Base-by-base conservation (phyloP, 768 basidiomycete species). In the Dentipellis fragilis region DNA sequence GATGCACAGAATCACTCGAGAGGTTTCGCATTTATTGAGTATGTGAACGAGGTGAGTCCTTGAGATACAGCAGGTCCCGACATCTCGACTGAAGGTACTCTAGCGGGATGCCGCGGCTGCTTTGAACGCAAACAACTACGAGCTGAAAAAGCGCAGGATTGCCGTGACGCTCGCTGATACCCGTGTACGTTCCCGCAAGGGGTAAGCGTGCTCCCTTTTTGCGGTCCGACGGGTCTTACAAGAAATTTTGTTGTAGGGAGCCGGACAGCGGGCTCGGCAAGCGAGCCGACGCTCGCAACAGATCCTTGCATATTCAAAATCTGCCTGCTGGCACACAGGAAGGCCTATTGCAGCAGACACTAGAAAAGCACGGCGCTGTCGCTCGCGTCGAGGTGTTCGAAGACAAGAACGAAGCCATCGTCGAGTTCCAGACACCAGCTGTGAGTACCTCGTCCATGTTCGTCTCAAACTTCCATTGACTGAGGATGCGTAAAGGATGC, bases 21-120 rank as follows among this genome's bases (percentile, higher is more conserved):
- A 66, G 94, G 96, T 1, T 94, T 90, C 65, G 94, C 89, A 0
- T 98, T 98, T 63, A 75, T 98, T 35, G 93, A 97, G 65, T 98
- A 89, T 64, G 85, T 88, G 57, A 76, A 81, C 17, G 85, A 89
- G 74, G 94, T 92, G 57, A 48, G 77, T 64, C 6, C 29, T 21
- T 6, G 1, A 6, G 19, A 42, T 42, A 59, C 10, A 8, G 45
- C 23, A 51, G 9, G 14, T 37, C 21, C 16, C 29, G 6, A 29
- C 29, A 6, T 29, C 6, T 29, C 3, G 6, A 6, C 6, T 29
- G 6, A 6, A 16, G 12, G 5, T 52, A 6, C 10, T 16, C 36
- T 62, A 93, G 90, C 75, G 77, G 60, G 78, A 85, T 59, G 92
- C 91, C 0, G 73, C 74, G 54, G 76, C 76, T 6, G 87, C 89